Evolutionary conservation across 2,329 filamentous ascomycete species (phyloP), one percentile per base, ranked within the genome.

Genomic region (Tolypocladium tropicale): DNA sequence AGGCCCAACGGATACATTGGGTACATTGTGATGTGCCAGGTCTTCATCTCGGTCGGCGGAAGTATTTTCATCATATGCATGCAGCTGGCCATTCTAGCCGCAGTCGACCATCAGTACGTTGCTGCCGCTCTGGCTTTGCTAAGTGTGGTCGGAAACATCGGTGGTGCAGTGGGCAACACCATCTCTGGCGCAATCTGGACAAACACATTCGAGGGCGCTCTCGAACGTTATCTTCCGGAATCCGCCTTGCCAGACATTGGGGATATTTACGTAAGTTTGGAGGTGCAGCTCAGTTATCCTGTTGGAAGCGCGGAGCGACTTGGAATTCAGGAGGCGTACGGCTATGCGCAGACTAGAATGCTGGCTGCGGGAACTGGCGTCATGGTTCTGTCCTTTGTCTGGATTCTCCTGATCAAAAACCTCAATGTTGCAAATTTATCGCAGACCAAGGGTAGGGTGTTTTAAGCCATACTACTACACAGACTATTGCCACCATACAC

Each of bases 21-120:
- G 14, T 76, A 78, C 63, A 73, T 81, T 34, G 67, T 82, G 58
- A 76, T 77, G 63, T 78, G 77, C 23, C 78, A 83, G 65, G 71
- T 82, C 49, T 74, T 81, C 52, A 75, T 82, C 58, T 78, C 79
- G 7, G 70, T 78, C 16, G 78, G 71, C 14, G 79, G 74, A 32
- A 78, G 76, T 57, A 78, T 81, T 67, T 80, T 80, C 62, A 80
- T 79, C 14, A 61, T 80, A 21, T 74, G 75, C 55, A 71, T 80
- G 59, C 77, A 85, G 58, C 78, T 86, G 60, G 79, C 81, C 6
- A 76, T 84, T 43, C 79, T 85, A 67, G 74, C 78, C 0, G 75
- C 78, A 3, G 77, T 78, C 18, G 76, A 76, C 56, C 80, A 82
- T 53, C 74, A 79, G 53, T 74, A 81, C 46, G 72, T 83, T 6